Evolutionary conservation across 805 yeast species (phyloP).

Genomic region (Candida wancherniae): DNA sequence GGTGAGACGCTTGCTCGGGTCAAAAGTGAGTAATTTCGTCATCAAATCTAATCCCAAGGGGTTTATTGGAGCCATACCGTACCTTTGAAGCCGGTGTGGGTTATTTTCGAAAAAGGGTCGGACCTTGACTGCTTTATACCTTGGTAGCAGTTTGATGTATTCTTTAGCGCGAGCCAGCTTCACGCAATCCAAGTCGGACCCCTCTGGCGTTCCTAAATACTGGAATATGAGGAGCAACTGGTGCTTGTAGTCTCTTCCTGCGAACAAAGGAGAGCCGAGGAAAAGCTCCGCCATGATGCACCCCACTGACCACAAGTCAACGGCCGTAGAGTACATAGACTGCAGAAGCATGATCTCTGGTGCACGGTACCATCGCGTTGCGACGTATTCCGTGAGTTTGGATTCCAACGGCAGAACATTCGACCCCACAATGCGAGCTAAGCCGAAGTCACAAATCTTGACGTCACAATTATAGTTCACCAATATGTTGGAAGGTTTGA

Average conservation of each 20-base stretch:
- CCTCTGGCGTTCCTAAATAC: conserved; percentile 63
- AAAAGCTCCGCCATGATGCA: conserved; percentile 72
- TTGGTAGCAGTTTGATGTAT: conserved; percentile 15
- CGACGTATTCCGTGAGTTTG: conserved; percentile 73
- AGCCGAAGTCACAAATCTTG: conserved; percentile 75
- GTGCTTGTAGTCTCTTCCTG: conserved; percentile 70
- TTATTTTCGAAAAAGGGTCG: conserved; percentile 7
- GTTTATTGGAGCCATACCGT: conserved; percentile 12
- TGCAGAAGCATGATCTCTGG: conserved; percentile 77
- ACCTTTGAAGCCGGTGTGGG: conserved; percentile 12
- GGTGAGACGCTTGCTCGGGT: conserved; percentile 11
- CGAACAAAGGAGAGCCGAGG: conserved; percentile 58
- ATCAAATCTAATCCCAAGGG: conserved; percentile 14
- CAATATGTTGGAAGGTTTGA: conserved; percentile 69
- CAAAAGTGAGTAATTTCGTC: conserved; percentile 12
- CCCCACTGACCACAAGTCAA: conserved; percentile 79
- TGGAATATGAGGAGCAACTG: conserved; percentile 65
- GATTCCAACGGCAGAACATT: conserved; percentile 33
- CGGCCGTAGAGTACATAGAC: conserved; percentile 69
- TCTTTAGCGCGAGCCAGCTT: conserved; percentile 14
- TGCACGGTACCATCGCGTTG: conserved; percentile 82
- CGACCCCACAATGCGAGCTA: conserved; percentile 52
- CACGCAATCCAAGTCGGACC: conserved; percentile 13
- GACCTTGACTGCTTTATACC: conserved; percentile 4
- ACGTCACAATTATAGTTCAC: conserved; percentile 68